A percentile compares a stretch with the other conserved stretches of the same genome.
These are phyloP conservation scores for Esteya vermicola DNA, from an alignment of 2,329 filamentous ascomycete genomes.

Conservation along the genomic window DNA sequence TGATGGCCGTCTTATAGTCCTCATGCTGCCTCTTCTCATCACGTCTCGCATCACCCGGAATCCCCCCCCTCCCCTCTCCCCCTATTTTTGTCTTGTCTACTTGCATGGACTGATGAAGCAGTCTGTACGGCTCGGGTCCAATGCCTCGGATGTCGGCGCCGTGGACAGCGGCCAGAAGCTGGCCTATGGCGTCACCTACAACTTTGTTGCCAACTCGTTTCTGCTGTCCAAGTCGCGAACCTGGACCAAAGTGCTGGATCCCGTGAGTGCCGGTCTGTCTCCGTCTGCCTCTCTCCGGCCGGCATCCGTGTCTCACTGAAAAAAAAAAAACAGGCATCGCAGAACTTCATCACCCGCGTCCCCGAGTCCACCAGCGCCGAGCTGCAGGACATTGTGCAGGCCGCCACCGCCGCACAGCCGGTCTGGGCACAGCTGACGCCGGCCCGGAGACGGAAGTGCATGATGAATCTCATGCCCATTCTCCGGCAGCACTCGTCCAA, in stretches of 20 bases:
- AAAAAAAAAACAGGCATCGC: no score
- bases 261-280: conserved; percentile 15
- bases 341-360: conserved; percentile 69
- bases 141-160: neutral
- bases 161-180: conserved; percentile 1
- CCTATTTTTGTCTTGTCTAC: neutral
- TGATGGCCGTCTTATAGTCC: neutral
- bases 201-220: conserved; percentile 73
- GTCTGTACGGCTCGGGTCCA: conserved; percentile 2
- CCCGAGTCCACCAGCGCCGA: conserved; percentile 70
- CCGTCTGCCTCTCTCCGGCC: neutral
- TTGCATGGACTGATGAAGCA: neutral
- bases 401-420: conserved; percentile 61
- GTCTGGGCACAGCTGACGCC: conserved; percentile 58
- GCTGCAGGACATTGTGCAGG: conserved; percentile 62
- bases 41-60: no score
- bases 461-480: conserved; percentile 70
- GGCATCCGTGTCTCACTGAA: no score
- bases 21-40: no score
- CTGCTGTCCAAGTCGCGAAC: conserved; percentile 49
- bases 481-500: conserved; percentile 77
- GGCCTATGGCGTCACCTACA: conserved; percentile 45
- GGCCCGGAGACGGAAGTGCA: conserved; percentile 63
- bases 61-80: neutral
- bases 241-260: conserved; percentile 69